Base-by-base conservation (phyloP, 2,329 filamentous ascomycete genomes). In the Setomelanomma holmii region DNA sequence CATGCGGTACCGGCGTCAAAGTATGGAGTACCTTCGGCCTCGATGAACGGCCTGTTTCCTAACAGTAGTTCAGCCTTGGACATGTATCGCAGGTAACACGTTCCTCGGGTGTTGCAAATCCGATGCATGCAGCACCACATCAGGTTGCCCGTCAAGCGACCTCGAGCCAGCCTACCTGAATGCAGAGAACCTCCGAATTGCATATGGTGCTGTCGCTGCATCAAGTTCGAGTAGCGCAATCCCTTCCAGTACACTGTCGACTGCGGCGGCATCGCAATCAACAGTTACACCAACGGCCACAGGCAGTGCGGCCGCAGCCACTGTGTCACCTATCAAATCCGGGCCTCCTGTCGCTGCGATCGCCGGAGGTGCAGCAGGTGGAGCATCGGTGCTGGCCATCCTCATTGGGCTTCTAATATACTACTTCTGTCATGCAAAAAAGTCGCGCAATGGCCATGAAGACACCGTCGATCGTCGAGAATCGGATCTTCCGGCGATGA, bases 51-150 rank as follows among this genome's bases (percentile, higher is more conserved):
- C n/a, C n/a, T n/a, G n/a, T n/a, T n/a, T n/a, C n/a, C 27, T 30
- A 30, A 30, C 10, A 2, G 10, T 30, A 8, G 10, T 30, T 8
- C 27, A 45, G 3, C 76, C 75, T 66, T 77, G 69, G 45, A 77
- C 74, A 2, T 78, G 75, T 56, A 44, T 53, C 14, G 30, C 51
- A 20, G 58, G 60, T 1, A 5, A 68, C 5, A 63, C 63, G 0
- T 77, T 77, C 52, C 63, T 73, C 49, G 76, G 76, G 3, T 78
- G 76, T 56, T 78, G 76, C 50, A 64, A 57, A 40, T 62, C 56
- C 1, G 68, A 76, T 45, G 65, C 76, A 23, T 77, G 76, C 50
- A 57, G 38, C 2, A 45, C 64, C 21, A 59, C 59, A 3, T n/a
- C 20, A 23, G 51, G 41, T 19, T 78, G 75, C 51, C 56, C 64